Conservation (phyloP, 768 basidiomycete genomes). For the Pleurotus salmoneostramineus region DNA sequence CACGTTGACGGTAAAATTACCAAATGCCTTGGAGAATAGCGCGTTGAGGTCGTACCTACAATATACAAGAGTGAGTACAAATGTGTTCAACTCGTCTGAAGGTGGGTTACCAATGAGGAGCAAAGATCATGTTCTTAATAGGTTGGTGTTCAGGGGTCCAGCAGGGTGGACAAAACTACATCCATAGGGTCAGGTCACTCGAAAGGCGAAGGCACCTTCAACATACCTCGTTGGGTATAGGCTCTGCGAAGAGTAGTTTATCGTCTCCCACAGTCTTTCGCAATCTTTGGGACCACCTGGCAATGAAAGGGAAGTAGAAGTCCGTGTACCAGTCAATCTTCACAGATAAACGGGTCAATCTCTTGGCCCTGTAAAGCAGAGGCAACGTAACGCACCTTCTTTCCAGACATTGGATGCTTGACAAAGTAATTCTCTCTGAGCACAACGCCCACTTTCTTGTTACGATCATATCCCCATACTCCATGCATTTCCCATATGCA, state of each 20-base stretch:
- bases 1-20: constrained; percentile 87
- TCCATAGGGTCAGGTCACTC: neutral
- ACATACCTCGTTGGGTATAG: constrained; percentile 89
- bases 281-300: constrained; percentile 63
- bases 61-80: neutral
- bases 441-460: constrained; percentile 64
- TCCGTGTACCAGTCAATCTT: constrained; percentile 87
- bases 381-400: constrained; percentile 51
- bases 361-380: no score
- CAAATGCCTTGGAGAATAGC: constrained; percentile 80
- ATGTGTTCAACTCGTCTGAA: neutral
- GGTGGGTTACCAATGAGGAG: constrained; percentile 31
- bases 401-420: constrained; percentile 59
- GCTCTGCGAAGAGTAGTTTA: constrained; percentile 73
- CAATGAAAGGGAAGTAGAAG: constrained; percentile 77
- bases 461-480: constrained; percentile 86
- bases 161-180: constrained; percentile 71
- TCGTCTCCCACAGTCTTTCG: constrained; percentile 40
- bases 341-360: no score
- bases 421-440: constrained; percentile 84
- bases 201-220: neutral
- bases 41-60: constrained; percentile 81
- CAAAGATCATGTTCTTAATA: constrained; percentile 29
- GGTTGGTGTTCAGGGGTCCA: constrained; percentile 70
- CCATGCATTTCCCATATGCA: constrained; percentile 92